Base-by-base conservation (phyloP, 805 yeast species). In the Sporopachydermia quercuum region DNA sequence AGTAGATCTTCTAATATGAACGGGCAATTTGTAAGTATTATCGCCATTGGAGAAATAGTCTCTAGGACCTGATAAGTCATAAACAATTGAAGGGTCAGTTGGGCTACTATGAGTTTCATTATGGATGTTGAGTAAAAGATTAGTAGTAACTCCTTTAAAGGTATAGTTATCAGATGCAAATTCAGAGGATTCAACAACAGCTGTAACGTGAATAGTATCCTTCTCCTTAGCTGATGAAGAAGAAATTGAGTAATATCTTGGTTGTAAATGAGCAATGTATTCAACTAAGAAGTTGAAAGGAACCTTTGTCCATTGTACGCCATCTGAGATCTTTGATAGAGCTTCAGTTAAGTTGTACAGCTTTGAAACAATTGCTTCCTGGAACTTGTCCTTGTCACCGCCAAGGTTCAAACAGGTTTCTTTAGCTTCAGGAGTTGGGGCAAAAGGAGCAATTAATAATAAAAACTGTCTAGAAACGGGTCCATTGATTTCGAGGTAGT, bases 211-310 rank as follows among this genome's bases (percentile, higher is more conserved):
- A 43, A 87, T 70, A 15, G 70, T 68, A 39, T 76, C 69, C 56
- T 84, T 84, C 52, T 84, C 91, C 42, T 76, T 68, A 40, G 74
- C 58, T 1, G 93, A 78, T 3, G 96, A 84, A 1, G 96, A 87
- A 2, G 96, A 87, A 49, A 89, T 89, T 16, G 97, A 89, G 62
- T 89, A 89, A 63, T 85, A 89, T 59, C 98, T 87, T 35, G 96
- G 95, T 58, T 81, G 93, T 53, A 91, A 64, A 49, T 76, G 82
- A 35, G 86, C 72, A 45, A 91, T 58, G 19, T 79, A 70, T 63
- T 89, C 98, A 49, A 87, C 65, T 34, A 91, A 60, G 53, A 87
- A 83, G 45, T 76, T 77, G 65, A 89, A 80, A 19, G 97, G 96
- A 37, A 89, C 81, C 13, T 58, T 51, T 11, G 55, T 48, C 97